Evolutionary conservation across 345 rosid genomes (phyloP).

Genomic region (Pugionium dolabratum): DNA sequence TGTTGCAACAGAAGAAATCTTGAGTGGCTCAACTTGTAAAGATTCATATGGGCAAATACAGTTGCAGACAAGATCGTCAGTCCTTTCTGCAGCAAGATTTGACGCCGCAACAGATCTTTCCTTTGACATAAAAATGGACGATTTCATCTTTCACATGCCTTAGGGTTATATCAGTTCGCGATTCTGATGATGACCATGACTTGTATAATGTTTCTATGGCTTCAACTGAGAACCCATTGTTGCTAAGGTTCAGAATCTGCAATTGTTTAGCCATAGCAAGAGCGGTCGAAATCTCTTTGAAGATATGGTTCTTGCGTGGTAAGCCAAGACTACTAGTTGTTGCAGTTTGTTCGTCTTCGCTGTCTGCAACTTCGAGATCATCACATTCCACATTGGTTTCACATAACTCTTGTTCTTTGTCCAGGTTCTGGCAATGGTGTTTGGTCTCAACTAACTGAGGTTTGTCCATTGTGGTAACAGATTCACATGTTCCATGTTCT

Average conservation of each 20-base stretch:
- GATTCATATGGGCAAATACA: slow-evolving; percentile 4
- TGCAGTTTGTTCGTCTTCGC: slow-evolving; percentile 65
- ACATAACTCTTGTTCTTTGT: slow-evolving; percentile 41
- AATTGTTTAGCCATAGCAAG: slow-evolving; percentile 62
- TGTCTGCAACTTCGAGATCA: slow-evolving; percentile 80
- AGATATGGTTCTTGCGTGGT: slow-evolving; percentile 40
- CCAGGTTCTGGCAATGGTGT: slow-evolving; percentile 20
- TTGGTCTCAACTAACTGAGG: slow-evolving; percentile 32
- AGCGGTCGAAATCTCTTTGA: slow-evolving; percentile 59
- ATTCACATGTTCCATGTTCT: slow-evolving; percentile 30
- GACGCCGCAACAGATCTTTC: slow-evolving; percentile 55
- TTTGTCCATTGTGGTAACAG: slow-evolving; percentile 5
- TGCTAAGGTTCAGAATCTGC: slow-evolving; percentile 68
- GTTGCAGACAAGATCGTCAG: slow-evolving; percentile 34
- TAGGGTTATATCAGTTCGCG: slow-evolving; percentile 47
- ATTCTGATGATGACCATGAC: slow-evolving; percentile 75
- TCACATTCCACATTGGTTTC: slow-evolving; percentile 43
- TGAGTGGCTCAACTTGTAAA: background rate
- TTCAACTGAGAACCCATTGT: slow-evolving; percentile 57
- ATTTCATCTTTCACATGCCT: slow-evolving; percentile 59
- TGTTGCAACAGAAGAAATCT: too few species aligned
- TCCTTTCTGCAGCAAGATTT: slow-evolving; percentile 80
- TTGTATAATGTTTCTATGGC: slow-evolving; percentile 53
- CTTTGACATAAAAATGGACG: slow-evolving; percentile 60
- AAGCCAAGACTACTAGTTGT: slow-evolving; percentile 49